A percentile compares a stretch with the other conserved stretches of the same genome.
These are phyloP conservation scores for Colletotrichum incanum DNA, from an alignment of 2,329 filamentous ascomycete species.

Conservation along the genomic window DNA sequence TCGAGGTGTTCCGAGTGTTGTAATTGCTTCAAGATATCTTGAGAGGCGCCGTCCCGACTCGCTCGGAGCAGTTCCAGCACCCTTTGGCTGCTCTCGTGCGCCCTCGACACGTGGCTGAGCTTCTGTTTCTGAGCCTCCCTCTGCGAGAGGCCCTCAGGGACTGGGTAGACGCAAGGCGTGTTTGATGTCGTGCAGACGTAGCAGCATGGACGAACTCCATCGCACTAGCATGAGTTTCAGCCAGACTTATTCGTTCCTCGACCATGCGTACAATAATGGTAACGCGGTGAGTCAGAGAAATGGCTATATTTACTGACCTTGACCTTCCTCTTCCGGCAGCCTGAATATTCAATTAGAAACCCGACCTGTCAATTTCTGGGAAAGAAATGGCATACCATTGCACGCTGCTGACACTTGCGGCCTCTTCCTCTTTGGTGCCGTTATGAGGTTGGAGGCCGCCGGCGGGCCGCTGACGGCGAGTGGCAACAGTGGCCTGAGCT, in stretches of 20 bases:
- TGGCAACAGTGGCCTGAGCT: conserved; percentile 19
- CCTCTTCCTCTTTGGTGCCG: conserved; percentile 21
- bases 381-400: neutral
- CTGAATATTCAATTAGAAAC: neutral
- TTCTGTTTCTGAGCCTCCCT: conserved; percentile 25
- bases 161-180: conserved; percentile 22
- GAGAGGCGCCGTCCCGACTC: conserved; percentile 13
- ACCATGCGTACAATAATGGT: neutral
- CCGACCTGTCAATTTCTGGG: neutral
- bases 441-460: neutral
- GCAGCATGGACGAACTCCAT: conserved; percentile 23
- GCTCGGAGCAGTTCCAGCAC: conserved; percentile 22
- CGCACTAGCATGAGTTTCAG: conserved; percentile 3
- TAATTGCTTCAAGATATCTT: conserved; percentile 24
- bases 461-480: neutral
- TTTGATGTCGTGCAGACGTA: neutral
- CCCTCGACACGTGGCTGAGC: conserved; percentile 12
- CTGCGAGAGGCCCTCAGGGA: conserved; percentile 29
- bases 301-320: conserved; percentile 7
- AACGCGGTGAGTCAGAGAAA: neutral
- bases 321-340: conserved; percentile 24
- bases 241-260: neutral
- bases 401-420: conserved; percentile 22
- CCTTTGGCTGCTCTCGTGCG: conserved; percentile 26
- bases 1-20: conserved; percentile 16